These are phyloP conservation scores for Ulmus americana DNA, from an alignment of 331 rosid species.

Conservation along the genomic window DNA sequence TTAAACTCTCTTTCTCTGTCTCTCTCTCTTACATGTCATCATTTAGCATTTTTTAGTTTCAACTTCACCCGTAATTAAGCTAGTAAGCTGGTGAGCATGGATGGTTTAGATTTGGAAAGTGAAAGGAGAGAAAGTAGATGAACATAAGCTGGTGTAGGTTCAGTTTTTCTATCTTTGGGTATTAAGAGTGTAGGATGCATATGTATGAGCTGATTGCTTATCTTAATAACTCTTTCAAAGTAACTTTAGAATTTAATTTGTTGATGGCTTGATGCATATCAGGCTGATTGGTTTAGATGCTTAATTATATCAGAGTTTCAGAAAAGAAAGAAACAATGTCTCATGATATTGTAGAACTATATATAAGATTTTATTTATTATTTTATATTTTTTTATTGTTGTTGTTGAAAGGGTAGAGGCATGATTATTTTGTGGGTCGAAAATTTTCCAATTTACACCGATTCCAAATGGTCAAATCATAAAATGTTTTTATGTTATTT, in stretches of 20 bases:
- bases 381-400: too few relatives aligned
- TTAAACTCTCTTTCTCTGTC: conserved; percentile 1
- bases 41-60: neutral
- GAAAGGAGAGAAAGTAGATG: neutral
- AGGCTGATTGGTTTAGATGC: too few relatives aligned
- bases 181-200: neutral
- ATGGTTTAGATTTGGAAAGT: neutral
- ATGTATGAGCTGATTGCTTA: neutral
- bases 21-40: neutral
- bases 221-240: neutral
- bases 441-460: too few relatives aligned
- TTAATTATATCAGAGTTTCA: too few relatives aligned
- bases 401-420: too few relatives aligned
- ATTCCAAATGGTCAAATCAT: too few relatives aligned
- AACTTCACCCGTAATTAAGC: neutral
- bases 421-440: too few relatives aligned
- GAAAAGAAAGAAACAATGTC: too few relatives aligned
- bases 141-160: neutral
- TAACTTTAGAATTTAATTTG: neutral
- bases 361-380: too few relatives aligned
- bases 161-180: neutral
- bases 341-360: too few relatives aligned
- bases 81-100: neutral
- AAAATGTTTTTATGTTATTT: conserved; percentile 7
- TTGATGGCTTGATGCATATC: neutral